A percentile compares a stretch with the other conserved stretches of the same genome.
Evolutionary conservation across 352 stramenopile species (phyloP).

Genomic region (Aphanomyces stellatus): DNA sequence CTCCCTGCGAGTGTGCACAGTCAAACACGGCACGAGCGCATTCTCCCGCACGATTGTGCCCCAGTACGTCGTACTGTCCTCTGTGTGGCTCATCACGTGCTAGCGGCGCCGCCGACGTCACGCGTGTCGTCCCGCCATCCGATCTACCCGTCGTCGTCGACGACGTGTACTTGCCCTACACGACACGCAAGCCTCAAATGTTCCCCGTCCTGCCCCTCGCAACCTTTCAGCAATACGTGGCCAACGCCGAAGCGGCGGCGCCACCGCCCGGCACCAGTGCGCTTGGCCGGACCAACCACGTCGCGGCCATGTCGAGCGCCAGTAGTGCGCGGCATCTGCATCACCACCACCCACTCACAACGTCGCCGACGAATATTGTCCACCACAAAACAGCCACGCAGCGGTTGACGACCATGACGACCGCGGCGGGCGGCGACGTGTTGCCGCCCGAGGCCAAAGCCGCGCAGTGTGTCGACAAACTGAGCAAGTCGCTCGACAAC

Average conservation of each 20-base stretch:
- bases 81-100: background rate
- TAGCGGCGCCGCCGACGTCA: slow-evolving; percentile 16
- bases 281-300: slow-evolving; percentile 22
- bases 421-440: background rate
- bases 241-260: slow-evolving; percentile 31
- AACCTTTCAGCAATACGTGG: slow-evolving; percentile 39
- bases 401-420: background rate
- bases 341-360: background rate
- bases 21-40: slow-evolving; percentile 26
- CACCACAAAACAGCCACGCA: too few relatives aligned
- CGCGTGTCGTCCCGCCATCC: slow-evolving; percentile 2
- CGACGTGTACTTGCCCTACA: slow-evolving; percentile 54
- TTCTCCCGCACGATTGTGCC: slow-evolving; percentile 37
- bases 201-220: slow-evolving; percentile 37
- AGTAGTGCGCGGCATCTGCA: background rate
- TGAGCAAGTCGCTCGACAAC: slow-evolving; percentile 8
- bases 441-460: background rate
- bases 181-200: slow-evolving; percentile 36
- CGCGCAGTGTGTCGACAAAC: background rate
- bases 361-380: background rate
- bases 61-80: slow-evolving; percentile 12
- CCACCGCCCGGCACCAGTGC: slow-evolving; percentile 26
- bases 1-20: slow-evolving; percentile 30
- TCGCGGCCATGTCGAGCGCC: background rate
- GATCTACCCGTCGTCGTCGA: slow-evolving; percentile 1